Base-by-base conservation (phyloP, 164 flowering plant genomes). In the Saururus chinensis region DNA sequence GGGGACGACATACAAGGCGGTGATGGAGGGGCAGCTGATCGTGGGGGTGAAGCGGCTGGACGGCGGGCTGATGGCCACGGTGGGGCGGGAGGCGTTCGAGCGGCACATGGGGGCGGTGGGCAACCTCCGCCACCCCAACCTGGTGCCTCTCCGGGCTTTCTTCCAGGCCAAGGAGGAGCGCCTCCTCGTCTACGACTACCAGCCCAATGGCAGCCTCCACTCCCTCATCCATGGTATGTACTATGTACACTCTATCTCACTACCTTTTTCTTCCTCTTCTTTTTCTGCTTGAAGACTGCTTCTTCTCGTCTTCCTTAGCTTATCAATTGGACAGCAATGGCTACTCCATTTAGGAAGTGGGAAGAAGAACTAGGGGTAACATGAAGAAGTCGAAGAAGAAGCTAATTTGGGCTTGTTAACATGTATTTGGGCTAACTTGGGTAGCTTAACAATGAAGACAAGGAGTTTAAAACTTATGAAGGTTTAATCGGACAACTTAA, bases 1-100 rank as follows among this genome's bases (percentile, higher is more conserved):
- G 53, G 98, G 96, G 66, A 82, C 87, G 0, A 86, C 97, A 0
- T 93, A 93, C 75, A 93, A 93, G 76, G 97, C 98, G 14, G 88
- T 93, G 61, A 62, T 93, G 51, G 96, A 93, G 40, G 82, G 73
- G 73, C 82, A 85, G 57, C 61, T 87, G 80, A 82, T 85, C 53
- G 86, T 89, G 23, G 72, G 76, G 40, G 98, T 93, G 61, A 93
- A 93, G 80, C 66, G 98, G 61, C 70, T 93, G 21, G 95, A 88
- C 60, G 80, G 76, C 0, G 61, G 59, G 56, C 60, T 76, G 5
- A 21, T 53, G 21, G 75, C 74, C n/a, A 75, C 60, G 1, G 60
- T 81, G 4, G 71, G 77, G 57, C 70, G 65, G 53, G 95, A 88
- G 62, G 71, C 60, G 60, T 85, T 85, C 56, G 95, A 87, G 74